A percentile compares a stretch with the other conserved stretches of the same genome.
These are phyloP conservation scores for Cryphonectria parasitica DNA, from an alignment of 2,329 filamentous ascomycete species.

Conservation along the genomic window DNA sequence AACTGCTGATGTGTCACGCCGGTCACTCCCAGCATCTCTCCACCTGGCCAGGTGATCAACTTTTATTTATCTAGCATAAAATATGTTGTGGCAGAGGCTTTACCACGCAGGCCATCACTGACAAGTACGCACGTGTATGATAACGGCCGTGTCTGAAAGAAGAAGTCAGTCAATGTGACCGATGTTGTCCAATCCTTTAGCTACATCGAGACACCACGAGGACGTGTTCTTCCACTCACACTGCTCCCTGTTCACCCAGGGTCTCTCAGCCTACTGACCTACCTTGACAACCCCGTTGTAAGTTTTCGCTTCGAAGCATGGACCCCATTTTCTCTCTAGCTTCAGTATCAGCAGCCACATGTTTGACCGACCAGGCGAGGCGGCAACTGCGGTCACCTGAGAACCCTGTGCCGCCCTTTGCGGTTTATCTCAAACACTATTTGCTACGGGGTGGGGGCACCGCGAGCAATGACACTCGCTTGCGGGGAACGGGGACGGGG, in stretches of 20 bases:
- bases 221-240: background rate
- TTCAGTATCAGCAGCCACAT: background rate
- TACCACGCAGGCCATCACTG: background rate
- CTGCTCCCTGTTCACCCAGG: background rate
- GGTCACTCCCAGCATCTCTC: background rate
- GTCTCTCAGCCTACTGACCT: background rate
- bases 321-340: background rate
- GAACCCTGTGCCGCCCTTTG: background rate
- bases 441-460: too few species aligned
- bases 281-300: background rate
- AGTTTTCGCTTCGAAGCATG: background rate
- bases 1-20: background rate
- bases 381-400: background rate
- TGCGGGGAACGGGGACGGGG: too few species aligned
- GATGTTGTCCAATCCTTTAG: background rate
- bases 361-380: background rate
- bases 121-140: background rate
- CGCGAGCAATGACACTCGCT: background rate
- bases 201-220: background rate
- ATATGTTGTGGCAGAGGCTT: background rate
- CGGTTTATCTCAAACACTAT: background rate
- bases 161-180: background rate
- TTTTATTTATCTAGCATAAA: background rate
- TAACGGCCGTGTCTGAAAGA: too few species aligned
- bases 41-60: background rate